These are phyloP conservation scores for Fusarium sp. DNA, from an alignment of 2,329 filamentous ascomycete species.

Conservation along the genomic window DNA sequence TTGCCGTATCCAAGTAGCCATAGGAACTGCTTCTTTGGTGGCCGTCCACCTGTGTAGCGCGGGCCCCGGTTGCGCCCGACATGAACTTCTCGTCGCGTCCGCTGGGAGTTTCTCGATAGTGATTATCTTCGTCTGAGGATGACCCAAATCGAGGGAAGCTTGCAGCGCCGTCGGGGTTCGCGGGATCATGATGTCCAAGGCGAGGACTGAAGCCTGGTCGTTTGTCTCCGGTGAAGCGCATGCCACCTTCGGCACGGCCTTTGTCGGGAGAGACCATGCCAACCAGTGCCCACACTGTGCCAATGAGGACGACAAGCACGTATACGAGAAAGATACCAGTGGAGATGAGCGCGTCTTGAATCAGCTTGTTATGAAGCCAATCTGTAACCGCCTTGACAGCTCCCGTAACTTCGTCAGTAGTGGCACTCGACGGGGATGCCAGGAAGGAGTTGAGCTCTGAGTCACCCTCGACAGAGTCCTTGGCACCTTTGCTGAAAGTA, in stretches of 20 bases:
- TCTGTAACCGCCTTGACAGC: conserved; percentile 77
- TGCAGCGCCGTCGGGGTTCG: conserved; percentile 33
- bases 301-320: conserved; percentile 79
- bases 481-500: conserved; percentile 84
- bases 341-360: conserved; percentile 84
- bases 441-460: conserved; percentile 76
- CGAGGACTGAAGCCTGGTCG: conserved; percentile 45
- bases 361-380: conserved; percentile 74
- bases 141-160: conserved; percentile 45
- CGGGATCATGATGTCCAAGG: conserved; percentile 36
- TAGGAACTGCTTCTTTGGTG: conserved; percentile 52
- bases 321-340: conserved; percentile 79
- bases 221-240: conserved; percentile 50
- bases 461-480: conserved; percentile 68
- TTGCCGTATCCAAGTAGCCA: conserved; percentile 48
- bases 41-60: conserved; percentile 41
- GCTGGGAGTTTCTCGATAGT: conserved; percentile 24
- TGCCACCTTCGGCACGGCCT: conserved; percentile 64
- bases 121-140: conserved; percentile 39
- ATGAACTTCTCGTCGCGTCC: conserved; percentile 47
- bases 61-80: conserved; percentile 40
- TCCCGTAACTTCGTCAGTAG: conserved; percentile 83
- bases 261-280: conserved; percentile 71
- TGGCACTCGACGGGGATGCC: conserved; percentile 76
- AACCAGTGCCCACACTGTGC: conserved; percentile 72